These are phyloP conservation scores for Coemansia sp. DNA, from an alignment of 371 early-diverging fungal species.

Conservation along the genomic window DNA sequence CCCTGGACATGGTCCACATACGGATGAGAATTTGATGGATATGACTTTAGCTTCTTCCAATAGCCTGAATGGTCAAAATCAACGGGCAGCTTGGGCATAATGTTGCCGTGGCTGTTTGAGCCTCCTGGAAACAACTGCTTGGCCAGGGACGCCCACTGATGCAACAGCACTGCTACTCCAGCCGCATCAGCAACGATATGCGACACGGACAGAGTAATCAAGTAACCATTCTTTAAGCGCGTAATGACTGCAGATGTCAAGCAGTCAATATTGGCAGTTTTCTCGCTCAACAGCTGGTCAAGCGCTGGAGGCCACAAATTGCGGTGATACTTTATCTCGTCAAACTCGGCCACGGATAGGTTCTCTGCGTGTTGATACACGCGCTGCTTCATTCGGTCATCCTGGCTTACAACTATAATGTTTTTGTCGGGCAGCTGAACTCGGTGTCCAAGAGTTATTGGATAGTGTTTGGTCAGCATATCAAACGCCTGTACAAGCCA, in stretches of 20 bases:
- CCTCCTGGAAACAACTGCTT: not conserved
- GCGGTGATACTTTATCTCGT: conserved; percentile 14
- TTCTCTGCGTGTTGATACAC: conserved; percentile 7
- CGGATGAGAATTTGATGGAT: conserved; percentile 19
- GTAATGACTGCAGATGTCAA: conserved; percentile 13
- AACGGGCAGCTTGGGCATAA: conserved; percentile 11
- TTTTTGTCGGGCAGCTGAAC: conserved; percentile 5
- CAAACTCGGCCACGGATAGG: conserved; percentile 16
- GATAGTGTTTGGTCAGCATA: conserved; percentile 21
- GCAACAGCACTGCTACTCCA: conserved; percentile 12
- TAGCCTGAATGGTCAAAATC: conserved; percentile 26
- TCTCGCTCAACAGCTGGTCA: not conserved
- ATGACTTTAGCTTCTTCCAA: conserved; percentile 9
- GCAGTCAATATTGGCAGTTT: conserved; percentile 6
- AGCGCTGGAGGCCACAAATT: conserved; percentile 20
- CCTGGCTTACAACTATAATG: conserved; percentile 9
- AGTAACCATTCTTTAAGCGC: conserved; percentile 13
- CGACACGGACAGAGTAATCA: conserved; percentile 21
- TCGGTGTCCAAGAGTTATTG: conserved; percentile 15
- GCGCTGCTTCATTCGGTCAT: conserved; percentile 8
- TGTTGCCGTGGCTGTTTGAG: too few relatives aligned
- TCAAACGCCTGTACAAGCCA: conserved; percentile 6
- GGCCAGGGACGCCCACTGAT: conserved; percentile 29
- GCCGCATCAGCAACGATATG: conserved; percentile 30
- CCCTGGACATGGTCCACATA: conserved; percentile 4